Base-by-base conservation (phyloP, 2,329 filamentous ascomycete genomes). In the Pseudogymnoascus pannorum region DNA sequence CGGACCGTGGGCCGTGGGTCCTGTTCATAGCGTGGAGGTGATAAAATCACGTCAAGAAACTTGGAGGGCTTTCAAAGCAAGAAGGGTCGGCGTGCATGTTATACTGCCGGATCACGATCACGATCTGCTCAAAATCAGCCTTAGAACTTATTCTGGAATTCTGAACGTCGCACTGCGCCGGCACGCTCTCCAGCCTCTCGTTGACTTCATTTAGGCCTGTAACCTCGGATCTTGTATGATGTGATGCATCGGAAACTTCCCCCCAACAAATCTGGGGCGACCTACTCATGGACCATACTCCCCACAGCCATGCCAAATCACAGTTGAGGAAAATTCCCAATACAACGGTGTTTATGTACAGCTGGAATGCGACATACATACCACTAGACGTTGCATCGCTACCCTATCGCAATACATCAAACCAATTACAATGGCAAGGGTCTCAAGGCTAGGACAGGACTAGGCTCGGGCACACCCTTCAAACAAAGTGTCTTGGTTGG, bases 91-190 rank as follows among this genome's bases (percentile, higher is more conserved):
- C 9, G 26, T 54, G 48, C 48, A 54, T 54, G 26, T 54, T 54
- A 54, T 54, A 54, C 48, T 31, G 48, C 24, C 48, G 12, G 24
- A 31, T 54, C 26, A 54, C n/a, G 24, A 54, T 54, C 26, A 54
- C 26, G 48, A 54, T 54, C n/a, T 31, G 48, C 26, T 31, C 24
- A 31, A 31, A 54, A 31, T 54, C 26, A 54, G 48, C 48, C 48
- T 54, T 54, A 9, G 44, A 31, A 31, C 48, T 54, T 54, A 18
- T 54, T 54, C 48, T 54, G 48, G 48, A 54, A 54, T 54, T 54
- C 48, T 54, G 24, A 54, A 31, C 24, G 48, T 54, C 26, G 26
- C 48, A 54, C 48, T 54, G 48, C 48, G 48, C 48, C 48, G 48
- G 48, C 26, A 54, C 24, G 9, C n/a, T 54, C 48, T 18, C 48